Percentiles rank a stretch among this genome's conserved stretches.
Evolutionary conservation across 1,284 basidiomycete genomes (phyloP).

Genomic region (Phellopilus nigrolimitatus): DNA sequence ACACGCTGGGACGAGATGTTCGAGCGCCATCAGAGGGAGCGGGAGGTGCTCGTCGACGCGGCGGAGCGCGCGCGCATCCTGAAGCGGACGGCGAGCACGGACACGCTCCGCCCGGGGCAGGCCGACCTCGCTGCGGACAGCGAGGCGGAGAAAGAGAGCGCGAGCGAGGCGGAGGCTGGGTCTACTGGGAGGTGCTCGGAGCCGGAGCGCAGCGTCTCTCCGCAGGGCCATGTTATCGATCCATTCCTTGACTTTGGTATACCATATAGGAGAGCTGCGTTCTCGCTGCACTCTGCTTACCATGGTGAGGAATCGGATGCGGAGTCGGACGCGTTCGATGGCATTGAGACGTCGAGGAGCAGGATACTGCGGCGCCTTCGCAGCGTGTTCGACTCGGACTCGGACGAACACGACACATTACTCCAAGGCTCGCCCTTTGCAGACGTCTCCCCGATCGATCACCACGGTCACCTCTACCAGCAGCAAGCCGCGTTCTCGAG

Average conservation of each 20-base stretch:
- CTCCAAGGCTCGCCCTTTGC: background rate
- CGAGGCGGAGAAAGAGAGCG: background rate
- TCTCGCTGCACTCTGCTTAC: background rate
- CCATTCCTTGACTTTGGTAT: background rate
- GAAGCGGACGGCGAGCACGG: slow-evolving; percentile 12
- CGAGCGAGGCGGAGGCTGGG: background rate
- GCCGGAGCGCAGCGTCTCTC: background rate
- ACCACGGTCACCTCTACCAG: background rate
- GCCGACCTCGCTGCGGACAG: background rate
- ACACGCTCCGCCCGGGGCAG: slow-evolving; percentile 14
- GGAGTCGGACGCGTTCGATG: background rate
- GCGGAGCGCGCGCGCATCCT: slow-evolving; percentile 11
- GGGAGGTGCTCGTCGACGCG: slow-evolving; percentile 19
- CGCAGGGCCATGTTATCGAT: background rate
- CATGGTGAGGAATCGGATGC: background rate
- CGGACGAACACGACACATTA: background rate
- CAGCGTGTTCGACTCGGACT: background rate
- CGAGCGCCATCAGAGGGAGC: slow-evolving; percentile 21
- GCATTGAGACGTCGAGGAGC: background rate
- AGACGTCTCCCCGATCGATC: background rate
- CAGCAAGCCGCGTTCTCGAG: no score
- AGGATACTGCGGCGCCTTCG: background rate
- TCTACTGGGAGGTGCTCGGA: background rate
- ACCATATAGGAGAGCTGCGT: no score
- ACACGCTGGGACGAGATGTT: slow-evolving; percentile 24